These are phyloP conservation scores for Scedosporium minutisporum DNA, from an alignment of 2,329 filamentous ascomycete genomes.

Conservation along the genomic window DNA sequence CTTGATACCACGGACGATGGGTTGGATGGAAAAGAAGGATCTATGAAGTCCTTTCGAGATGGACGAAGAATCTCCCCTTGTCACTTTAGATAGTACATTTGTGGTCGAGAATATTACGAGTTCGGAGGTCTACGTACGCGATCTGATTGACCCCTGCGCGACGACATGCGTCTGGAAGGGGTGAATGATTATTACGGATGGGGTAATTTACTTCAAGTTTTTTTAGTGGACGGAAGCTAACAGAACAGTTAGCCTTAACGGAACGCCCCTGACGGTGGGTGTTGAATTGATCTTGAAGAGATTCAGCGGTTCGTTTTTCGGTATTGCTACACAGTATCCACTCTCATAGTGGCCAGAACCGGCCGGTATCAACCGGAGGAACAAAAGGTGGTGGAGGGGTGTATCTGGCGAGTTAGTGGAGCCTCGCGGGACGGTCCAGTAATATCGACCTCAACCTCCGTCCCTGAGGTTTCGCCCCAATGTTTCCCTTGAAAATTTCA, in stretches of 20 bases:
- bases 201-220: background rate
- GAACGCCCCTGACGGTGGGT: too few relatives aligned
- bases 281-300: too few relatives aligned
- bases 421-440: background rate
- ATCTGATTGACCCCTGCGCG: conserved; percentile 6
- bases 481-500: background rate
- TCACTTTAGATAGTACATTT: background rate
- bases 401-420: background rate
- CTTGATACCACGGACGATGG: background rate
- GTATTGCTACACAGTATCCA: too few relatives aligned
- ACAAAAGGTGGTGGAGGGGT: background rate
- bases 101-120: background rate
- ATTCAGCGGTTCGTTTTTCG: too few relatives aligned
- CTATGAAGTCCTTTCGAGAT: background rate
- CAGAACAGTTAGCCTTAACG: too few relatives aligned
- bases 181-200: background rate
- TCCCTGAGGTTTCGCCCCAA: background rate
- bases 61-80: background rate
- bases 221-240: too few relatives aligned
- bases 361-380: background rate
- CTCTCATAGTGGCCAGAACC: too few relatives aligned
- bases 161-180: conserved; percentile 4
- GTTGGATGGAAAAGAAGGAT: background rate
- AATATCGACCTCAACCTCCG: background rate
- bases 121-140: background rate